Conservation (phyloP, 164 flowering plant species). For the Cinnamomum chago region DNA sequence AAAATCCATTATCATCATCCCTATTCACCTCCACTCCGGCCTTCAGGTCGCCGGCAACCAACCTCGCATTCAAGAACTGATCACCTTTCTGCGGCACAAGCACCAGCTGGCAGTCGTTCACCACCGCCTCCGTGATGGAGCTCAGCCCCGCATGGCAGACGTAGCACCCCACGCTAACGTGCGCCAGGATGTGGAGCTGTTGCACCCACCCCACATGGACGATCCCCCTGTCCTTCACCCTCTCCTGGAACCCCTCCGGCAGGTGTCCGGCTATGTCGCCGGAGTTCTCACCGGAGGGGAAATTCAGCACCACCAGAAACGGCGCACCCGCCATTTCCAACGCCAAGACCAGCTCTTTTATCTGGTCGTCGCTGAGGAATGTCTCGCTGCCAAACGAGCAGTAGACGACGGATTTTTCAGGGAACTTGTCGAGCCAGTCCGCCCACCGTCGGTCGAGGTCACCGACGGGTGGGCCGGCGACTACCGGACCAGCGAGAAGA, state of each 20-base stretch:
- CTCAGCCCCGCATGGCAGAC: conserved; percentile 12
- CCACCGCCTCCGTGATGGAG: conserved; percentile 12
- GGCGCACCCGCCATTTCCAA: conserved; percentile 31
- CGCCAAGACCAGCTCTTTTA: conserved; percentile 29
- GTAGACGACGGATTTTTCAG: conserved; percentile 22
- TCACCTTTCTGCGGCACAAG: conserved; percentile 12
- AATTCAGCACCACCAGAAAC: conserved; percentile 20
- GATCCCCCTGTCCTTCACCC: conserved; percentile 15
- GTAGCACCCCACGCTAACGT: conserved; percentile 11
- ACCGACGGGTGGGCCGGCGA: conserved; percentile 13
- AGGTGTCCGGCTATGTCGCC: not conserved
- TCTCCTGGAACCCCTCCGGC: conserved; percentile 20
- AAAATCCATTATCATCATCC: conserved; percentile 11
- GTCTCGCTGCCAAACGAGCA: conserved; percentile 39
- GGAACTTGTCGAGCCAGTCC: conserved; percentile 24
- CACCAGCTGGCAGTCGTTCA: conserved; percentile 14
- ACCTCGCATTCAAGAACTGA: conserved; percentile 17
- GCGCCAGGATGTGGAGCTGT: conserved; percentile 15
- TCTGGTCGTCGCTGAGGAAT: conserved; percentile 17
- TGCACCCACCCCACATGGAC: conserved; percentile 20
- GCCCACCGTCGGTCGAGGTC: conserved; percentile 24
- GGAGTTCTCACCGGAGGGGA: not conserved
- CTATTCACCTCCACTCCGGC: conserved; percentile 16
- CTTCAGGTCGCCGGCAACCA: conserved; percentile 8
- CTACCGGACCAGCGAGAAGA: conserved; percentile 13